Conservation (phyloP, 208 protist species). For the Acanthamoeba royreba region DNA sequence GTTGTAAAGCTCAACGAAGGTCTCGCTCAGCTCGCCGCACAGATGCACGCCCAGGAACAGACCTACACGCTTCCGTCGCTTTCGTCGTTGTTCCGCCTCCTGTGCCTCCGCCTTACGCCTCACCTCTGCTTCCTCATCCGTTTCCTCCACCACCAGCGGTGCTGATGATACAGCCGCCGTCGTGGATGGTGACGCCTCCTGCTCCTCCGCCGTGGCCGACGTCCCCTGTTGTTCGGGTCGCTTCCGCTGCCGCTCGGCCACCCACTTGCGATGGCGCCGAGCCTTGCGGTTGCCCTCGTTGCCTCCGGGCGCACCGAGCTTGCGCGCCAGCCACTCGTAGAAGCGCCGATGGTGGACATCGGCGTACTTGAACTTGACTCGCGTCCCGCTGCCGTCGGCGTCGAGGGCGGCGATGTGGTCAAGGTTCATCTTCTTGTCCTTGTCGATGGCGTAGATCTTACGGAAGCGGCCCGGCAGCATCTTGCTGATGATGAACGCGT, state of each 20-base stretch:
- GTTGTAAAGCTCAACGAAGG: not conserved
- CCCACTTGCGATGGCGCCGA: not conserved
- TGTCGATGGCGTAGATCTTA: constrained; percentile 28
- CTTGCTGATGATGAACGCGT: constrained; percentile 13
- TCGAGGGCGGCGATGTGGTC: not conserved
- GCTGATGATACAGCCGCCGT: not conserved
- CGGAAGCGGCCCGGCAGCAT: not conserved
- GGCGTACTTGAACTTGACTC: constrained; percentile 19
- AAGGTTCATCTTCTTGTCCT: constrained; percentile 19
- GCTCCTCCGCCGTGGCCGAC: too few species aligned
- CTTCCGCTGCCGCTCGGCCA: not conserved
- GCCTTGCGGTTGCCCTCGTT: constrained; percentile 23
- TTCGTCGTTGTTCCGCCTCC: not conserved
- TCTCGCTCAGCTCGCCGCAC: constrained; percentile 22
- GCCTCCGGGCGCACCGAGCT: not conserved
- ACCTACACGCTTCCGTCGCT: not conserved
- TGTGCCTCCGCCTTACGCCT: not conserved
- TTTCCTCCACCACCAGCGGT: not conserved
- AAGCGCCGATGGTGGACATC: constrained; percentile 1
- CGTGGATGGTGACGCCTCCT: too few species aligned
- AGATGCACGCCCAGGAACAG: constrained; percentile 17
- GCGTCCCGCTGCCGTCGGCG: too few species aligned
- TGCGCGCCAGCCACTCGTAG: not conserved
- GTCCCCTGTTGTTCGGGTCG: too few species aligned
- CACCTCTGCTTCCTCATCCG: too few species aligned